phyloP scores from a whole-genome alignment of 139 green algal species.

The Deuterostichococcus epilithicus region DNA sequence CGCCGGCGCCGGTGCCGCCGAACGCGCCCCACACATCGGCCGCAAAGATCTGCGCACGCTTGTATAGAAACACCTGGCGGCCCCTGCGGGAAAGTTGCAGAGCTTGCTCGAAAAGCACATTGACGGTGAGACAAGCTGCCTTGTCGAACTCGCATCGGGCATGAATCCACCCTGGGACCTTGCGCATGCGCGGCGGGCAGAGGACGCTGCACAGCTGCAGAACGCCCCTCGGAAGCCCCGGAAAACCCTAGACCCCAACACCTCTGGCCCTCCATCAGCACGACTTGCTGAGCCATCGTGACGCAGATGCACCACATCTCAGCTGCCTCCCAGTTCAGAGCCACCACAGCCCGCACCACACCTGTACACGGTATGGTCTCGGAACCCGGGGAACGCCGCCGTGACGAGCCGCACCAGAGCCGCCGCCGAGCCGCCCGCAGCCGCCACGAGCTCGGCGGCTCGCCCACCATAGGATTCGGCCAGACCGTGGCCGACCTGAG shows the following conservation, averaged over 20 bases:
- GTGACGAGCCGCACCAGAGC: conserved; percentile 71
- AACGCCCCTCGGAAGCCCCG: too few relatives aligned
- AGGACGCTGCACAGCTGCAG: too few relatives aligned
- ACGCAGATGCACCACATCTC: too few relatives aligned
- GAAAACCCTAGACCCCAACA: too few relatives aligned
- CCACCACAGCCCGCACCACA: not conserved
- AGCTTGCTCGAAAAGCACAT: not conserved
- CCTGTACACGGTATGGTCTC: conserved; percentile 74
- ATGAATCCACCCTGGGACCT: too few relatives aligned
- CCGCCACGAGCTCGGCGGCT: conserved; percentile 38
- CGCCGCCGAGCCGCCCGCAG: conserved; percentile 55
- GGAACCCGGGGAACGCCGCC: conserved; percentile 74
- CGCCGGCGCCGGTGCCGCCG: conserved; percentile 58
- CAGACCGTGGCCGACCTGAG: conserved; percentile 67
- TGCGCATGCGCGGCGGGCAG: too few relatives aligned
- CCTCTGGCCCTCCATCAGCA: too few relatives aligned
- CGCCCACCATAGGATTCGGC: conserved; percentile 53
- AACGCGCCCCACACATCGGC: conserved; percentile 89
- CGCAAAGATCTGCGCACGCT: conserved; percentile 94
- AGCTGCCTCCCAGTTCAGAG: too few relatives aligned
- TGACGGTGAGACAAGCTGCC: too few relatives aligned
- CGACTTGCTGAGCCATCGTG: too few relatives aligned
- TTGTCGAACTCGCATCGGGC: too few relatives aligned
- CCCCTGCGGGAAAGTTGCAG: conserved; percentile 17
- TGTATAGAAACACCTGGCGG: conserved; percentile 88